Base-by-base conservation (phyloP, 768 basidiomycete genomes). In the Suillus discolor region DNA sequence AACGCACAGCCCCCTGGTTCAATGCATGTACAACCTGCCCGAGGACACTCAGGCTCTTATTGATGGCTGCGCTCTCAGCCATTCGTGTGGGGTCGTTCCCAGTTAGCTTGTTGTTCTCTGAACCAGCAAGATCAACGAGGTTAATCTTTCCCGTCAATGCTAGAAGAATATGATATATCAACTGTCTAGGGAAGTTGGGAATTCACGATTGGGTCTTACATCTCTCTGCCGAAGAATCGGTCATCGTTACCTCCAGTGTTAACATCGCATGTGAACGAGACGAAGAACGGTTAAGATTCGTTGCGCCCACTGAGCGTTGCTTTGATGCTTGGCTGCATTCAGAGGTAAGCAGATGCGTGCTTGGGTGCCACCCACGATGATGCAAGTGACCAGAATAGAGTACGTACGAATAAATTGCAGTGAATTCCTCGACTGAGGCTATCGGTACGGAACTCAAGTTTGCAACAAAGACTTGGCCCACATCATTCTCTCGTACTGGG, bases 221-320 rank as follows among this genome's bases (percentile, higher is more conserved):
- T 67, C 79, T 87, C 73, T 87, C 81, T 41, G 81, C 79, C 8
- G 70, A 71, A n/a, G 79, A 79, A 70, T 90, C 86, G 3, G 81
- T 69, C 76, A 91, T 83, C 38, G 82, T 84, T 34, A 89, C 85
- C 67, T 89, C 84, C 53, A 97, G 84, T 5, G 91, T 92, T 42
- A 96, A 79, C 39, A 96, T 88, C 2, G 94, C 93, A 79, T 97
- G 94, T 1, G 93, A 94, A 65, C 94, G 89, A 34, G 95, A 96
- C 0, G 93, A 95, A 2, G 89, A 87, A 47, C 84, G 85, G 73
- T 97, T 97, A 59, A 96, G 83, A 65, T 91, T 91, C 2, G 94
- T 97, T 9, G 92, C 83, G n/a, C 91, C 93, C 13, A 91, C 90
- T 11, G 92, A 93, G 54, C 94, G 92, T 64, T 88, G 87, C 66